Conservation (phyloP, 176 grass and related monocot species). For the Ampelocalamus luodianensis region DNA sequence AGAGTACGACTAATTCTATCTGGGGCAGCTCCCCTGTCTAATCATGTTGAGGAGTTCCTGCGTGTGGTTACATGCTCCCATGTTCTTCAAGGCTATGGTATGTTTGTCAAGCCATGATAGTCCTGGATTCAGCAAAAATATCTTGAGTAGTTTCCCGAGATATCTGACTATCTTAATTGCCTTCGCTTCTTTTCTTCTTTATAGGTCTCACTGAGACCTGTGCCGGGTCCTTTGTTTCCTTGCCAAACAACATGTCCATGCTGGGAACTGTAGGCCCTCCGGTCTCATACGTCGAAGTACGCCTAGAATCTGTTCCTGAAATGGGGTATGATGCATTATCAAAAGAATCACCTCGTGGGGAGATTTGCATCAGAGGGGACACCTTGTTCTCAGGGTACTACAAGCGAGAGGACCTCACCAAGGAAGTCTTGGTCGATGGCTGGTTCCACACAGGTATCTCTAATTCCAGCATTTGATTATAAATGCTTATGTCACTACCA, state of each 20-base stretch:
- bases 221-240: slow-evolving; percentile 75
- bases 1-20: slow-evolving; percentile 81
- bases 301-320: slow-evolving; percentile 86
- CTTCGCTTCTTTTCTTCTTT: slow-evolving; percentile 25
- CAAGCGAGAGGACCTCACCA: slow-evolving; percentile 90
- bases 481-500: background rate
- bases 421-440: slow-evolving; percentile 79
- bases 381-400: slow-evolving; percentile 95
- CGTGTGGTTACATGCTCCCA: slow-evolving; percentile 88
- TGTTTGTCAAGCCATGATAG: slow-evolving; percentile 2
- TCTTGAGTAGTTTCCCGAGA: background rate
- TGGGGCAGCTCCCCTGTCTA: slow-evolving; percentile 81
- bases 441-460: slow-evolving; percentile 93
- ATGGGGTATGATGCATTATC: slow-evolving; percentile 86
- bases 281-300: slow-evolving; percentile 80
- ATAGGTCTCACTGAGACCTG: slow-evolving; percentile 90
- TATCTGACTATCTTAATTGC: slow-evolving; percentile 10
- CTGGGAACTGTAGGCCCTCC: slow-evolving; percentile 91
- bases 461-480: background rate
- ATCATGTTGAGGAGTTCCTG: slow-evolving; percentile 84
- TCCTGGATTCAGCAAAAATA: background rate
- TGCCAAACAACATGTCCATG: slow-evolving; percentile 91
- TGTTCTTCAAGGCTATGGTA: slow-evolving; percentile 99
- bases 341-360: slow-evolving; percentile 68
- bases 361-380: slow-evolving; percentile 85